Conservation (phyloP, 1,284 basidiomycete species). For the Ceratobasidium sp. region DNA sequence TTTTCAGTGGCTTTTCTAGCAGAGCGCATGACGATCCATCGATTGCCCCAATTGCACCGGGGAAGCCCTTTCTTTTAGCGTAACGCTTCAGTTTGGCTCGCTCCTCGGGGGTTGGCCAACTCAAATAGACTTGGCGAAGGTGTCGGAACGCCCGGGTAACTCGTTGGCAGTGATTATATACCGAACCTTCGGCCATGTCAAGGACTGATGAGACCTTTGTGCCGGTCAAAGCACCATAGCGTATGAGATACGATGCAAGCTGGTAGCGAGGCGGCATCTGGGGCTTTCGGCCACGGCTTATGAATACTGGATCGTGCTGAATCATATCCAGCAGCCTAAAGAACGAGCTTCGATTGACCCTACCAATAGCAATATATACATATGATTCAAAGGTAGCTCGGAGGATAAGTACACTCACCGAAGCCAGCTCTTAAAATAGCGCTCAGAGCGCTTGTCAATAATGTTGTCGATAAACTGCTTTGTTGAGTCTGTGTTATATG, state of each 20-base stretch:
- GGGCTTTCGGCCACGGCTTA: conserved; percentile 20
- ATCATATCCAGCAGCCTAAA: conserved; percentile 44
- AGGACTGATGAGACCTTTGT: conserved; percentile 39
- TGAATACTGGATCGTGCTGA: conserved; percentile 47
- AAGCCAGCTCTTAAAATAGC: too few relatives aligned
- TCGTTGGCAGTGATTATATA: conserved; percentile 47
- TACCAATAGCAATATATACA: too few relatives aligned
- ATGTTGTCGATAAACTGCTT: too few relatives aligned
- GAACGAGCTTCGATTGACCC: conserved; percentile 10
- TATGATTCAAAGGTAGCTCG: too few relatives aligned
- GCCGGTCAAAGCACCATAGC: conserved; percentile 39
- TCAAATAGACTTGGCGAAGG: conserved; percentile 40
- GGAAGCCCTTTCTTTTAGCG: background rate
- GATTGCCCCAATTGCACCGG: background rate
- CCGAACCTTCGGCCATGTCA: conserved; percentile 48
- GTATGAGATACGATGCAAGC: conserved; percentile 47
- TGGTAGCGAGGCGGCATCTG: conserved; percentile 50
- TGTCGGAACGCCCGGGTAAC: conserved; percentile 47
- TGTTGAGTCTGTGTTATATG: too few relatives aligned
- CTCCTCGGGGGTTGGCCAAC: conserved; percentile 44
- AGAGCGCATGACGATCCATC: background rate
- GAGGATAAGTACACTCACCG: too few relatives aligned
- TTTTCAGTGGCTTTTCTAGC: background rate
- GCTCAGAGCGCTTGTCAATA: too few relatives aligned
- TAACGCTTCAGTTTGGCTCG: background rate